These are phyloP conservation scores for Xylaria sp. DNA, from an alignment of 2,329 filamentous ascomycete species.

Conservation along the genomic window DNA sequence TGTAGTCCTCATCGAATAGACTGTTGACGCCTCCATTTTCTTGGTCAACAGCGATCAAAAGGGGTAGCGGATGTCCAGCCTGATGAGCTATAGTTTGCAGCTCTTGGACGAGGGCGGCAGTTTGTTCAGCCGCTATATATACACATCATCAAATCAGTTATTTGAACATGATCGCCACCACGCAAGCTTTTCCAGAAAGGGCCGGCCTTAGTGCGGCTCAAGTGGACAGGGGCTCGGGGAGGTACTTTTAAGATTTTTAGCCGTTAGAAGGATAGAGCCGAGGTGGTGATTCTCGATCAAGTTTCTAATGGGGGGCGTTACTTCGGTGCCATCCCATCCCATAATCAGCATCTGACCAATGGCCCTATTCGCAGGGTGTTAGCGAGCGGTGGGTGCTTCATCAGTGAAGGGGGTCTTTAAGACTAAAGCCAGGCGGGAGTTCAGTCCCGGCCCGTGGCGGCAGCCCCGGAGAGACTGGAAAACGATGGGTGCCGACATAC, in stretches of 20 bases:
- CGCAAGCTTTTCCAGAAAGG: constrained; percentile 20
- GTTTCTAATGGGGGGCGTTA: constrained; percentile 83
- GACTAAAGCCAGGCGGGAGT: constrained; percentile 9
- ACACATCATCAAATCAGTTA: constrained; percentile 50
- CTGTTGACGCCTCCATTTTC: constrained; percentile 99
- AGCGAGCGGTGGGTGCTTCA: constrained; percentile 39
- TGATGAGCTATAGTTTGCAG: constrained; percentile 92
- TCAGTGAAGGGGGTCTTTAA: constrained; percentile 29
- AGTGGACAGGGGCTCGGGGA: constrained; percentile 20
- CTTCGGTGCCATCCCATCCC: constrained; percentile 86
- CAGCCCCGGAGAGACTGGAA: background rate
- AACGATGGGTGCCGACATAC: constrained; percentile 60
- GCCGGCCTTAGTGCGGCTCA: constrained; percentile 30
- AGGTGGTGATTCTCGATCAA: constrained; percentile 87
- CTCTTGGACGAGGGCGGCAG: constrained; percentile 87
- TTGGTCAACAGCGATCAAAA: constrained; percentile 92
- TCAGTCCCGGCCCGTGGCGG: background rate
- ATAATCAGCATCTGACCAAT: constrained; percentile 84
- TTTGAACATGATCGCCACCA: constrained; percentile 40
- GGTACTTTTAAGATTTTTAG: constrained; percentile 85
- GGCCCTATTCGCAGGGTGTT: constrained; percentile 61
- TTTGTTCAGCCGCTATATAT: constrained; percentile 83
- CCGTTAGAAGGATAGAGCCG: constrained; percentile 85
- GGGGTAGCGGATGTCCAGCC: constrained; percentile 87
- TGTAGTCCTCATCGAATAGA: constrained; percentile 93